Conservation (phyloP, 176 grass and related monocot species). For the Eleusine indica region DNA sequence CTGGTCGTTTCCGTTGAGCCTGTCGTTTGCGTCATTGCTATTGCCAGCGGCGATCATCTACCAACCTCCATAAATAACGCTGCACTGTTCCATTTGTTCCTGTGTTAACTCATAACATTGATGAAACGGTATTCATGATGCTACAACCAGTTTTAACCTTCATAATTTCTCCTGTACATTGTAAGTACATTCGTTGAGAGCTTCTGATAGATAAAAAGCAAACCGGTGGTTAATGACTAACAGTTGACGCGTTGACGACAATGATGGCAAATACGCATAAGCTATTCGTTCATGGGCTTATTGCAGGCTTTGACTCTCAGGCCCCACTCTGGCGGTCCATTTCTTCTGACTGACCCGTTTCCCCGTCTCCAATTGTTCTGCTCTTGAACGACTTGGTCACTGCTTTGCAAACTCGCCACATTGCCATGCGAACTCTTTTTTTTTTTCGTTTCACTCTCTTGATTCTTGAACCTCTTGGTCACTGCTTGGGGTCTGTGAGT, state of each 20-base stretch:
- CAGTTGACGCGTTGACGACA: conserved; percentile 28
- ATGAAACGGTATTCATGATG: conserved; percentile 32
- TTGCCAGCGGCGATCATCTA: not conserved
- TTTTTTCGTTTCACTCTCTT: not conserved
- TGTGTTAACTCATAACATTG: conserved; percentile 12
- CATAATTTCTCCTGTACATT: not conserved
- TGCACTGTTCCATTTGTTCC: conserved; percentile 11
- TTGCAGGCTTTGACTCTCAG: not conserved
- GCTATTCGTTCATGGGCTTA: conserved; percentile 18
- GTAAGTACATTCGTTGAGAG: not conserved
- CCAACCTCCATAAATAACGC: conserved; percentile 34
- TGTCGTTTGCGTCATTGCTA: conserved; percentile 7
- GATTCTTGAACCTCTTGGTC: not conserved
- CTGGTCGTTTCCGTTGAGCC: conserved; percentile 22
- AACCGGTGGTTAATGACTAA: not conserved
- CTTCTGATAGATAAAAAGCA: not conserved
- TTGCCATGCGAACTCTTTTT: not conserved
- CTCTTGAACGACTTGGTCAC: not conserved
- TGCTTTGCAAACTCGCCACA: too few species aligned
- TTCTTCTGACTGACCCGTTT: not conserved
- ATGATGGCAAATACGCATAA: not conserved
- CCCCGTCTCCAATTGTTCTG: not conserved
- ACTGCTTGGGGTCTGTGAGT: too few species aligned
- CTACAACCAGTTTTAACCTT: not conserved
- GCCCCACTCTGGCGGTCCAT: conserved; percentile 22